Conservation (phyloP, 257 asterid species). For the Plantago ovata region DNA sequence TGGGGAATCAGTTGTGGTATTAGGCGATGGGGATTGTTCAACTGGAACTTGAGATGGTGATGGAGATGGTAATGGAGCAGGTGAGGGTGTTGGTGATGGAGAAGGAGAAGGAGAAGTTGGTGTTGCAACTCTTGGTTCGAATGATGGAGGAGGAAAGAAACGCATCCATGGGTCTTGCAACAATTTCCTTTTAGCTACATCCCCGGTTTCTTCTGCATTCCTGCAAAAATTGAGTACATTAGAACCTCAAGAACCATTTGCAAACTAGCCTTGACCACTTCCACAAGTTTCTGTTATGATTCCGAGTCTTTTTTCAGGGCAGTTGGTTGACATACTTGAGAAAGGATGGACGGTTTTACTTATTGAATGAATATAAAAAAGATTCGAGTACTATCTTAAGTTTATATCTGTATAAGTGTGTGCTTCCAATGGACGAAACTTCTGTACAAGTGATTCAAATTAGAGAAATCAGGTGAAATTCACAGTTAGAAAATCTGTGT, state of each 20-base stretch:
- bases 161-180: slow-evolving; percentile 7
- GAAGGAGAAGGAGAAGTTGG: slow-evolving; percentile 14
- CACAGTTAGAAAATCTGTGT: too few relatives aligned
- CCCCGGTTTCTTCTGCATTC: slow-evolving; percentile 23
- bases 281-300: neutral
- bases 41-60: slow-evolving; percentile 23
- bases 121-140: neutral
- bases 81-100: slow-evolving; percentile 15
- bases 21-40: slow-evolving; percentile 24
- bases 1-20: slow-evolving; percentile 32
- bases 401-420: neutral
- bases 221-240: slow-evolving; percentile 28
- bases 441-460: neutral
- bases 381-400: neutral
- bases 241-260: slow-evolving; percentile 16
- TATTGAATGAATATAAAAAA: neutral
- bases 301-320: neutral
- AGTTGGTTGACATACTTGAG: slow-evolving; percentile 5
- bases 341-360: neutral
- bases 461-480: neutral
- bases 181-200: slow-evolving; percentile 28
- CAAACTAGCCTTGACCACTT: neutral
- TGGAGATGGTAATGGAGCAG: slow-evolving; percentile 31
- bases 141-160: neutral
- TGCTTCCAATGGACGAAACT: too few relatives aligned